Conservation (phyloP, 345 rosid species). For the Cardamine resedifolia region DNA sequence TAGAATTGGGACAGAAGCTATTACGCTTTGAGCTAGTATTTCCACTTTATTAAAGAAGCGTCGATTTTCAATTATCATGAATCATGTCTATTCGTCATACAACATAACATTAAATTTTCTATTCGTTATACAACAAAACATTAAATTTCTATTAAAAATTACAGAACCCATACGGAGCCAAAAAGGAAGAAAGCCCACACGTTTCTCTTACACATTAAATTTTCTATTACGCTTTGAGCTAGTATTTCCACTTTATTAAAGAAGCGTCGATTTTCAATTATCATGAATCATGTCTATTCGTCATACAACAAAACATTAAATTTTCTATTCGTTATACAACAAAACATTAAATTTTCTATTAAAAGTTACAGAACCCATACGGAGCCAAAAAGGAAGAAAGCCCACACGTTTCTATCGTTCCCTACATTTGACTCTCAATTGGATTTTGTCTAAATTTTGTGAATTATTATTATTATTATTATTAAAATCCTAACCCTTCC, state of each 20-base stretch:
- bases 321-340: too few species aligned
- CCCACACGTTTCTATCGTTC: slow-evolving; percentile 18
- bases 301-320: not conserved
- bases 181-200: slow-evolving; percentile 7
- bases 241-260: slow-evolving; percentile 2
- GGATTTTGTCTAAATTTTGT: slow-evolving; percentile 6
- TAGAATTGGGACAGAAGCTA: slow-evolving; percentile 6
- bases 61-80: not conserved
- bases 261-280: not conserved
- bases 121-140: too few species aligned
- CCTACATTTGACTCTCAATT: not conserved
- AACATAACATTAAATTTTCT: not conserved
- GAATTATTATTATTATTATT: too few species aligned
- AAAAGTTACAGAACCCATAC: not conserved
- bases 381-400: not conserved
- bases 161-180: not conserved
- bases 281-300: slow-evolving; percentile 3
- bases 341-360: too few species aligned
- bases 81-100: slow-evolving; percentile 11
- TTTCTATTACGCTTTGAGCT: slow-evolving; percentile 11
- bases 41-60: not conserved
- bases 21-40: slow-evolving; percentile 1
- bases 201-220: too few species aligned
- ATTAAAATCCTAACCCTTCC: too few species aligned
- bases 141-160: too few species aligned